Evolutionary conservation across 345 rosid genomes (phyloP).

Genomic region (Kernera saxatilis): DNA sequence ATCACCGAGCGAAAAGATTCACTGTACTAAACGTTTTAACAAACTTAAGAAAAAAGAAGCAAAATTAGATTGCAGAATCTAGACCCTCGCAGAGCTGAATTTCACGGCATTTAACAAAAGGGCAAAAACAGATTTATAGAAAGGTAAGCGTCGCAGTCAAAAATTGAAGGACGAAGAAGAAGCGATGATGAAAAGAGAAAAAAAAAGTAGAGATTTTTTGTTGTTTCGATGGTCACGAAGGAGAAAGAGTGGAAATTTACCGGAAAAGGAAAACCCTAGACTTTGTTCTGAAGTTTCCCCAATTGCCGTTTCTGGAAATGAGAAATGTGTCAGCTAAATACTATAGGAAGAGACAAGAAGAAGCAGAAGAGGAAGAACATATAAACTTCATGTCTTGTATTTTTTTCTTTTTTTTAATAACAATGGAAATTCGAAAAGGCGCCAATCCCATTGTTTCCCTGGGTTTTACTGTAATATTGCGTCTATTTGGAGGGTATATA

Average conservation of each 20-base stretch:
- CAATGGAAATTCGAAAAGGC: constrained; percentile 22
- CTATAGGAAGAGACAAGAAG: background rate
- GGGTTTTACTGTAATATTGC: background rate
- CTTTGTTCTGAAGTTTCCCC: background rate
- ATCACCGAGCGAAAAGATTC: background rate
- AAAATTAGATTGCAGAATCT: background rate
- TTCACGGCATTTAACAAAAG: background rate
- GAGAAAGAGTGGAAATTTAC: constrained; percentile 12
- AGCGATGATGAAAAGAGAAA: background rate
- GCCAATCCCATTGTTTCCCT: constrained; percentile 4
- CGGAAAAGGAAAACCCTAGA: constrained; percentile 19
- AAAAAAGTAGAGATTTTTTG: constrained; percentile 1
- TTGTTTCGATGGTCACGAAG: background rate
- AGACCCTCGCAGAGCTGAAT: background rate
- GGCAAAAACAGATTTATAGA: background rate
- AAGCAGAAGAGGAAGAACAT: background rate
- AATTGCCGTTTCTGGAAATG: constrained; percentile 8
- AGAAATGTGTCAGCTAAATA: background rate
- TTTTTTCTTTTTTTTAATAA: background rate
- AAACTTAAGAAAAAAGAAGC: background rate
- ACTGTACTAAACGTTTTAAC: background rate
- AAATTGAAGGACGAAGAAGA: background rate
- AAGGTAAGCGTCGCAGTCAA: background rate
- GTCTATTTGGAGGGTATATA: background rate
- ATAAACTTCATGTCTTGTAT: background rate